These are phyloP conservation scores for Clonostachys byssicola DNA, from an alignment of 2,329 filamentous ascomycete species.

Conservation along the genomic window DNA sequence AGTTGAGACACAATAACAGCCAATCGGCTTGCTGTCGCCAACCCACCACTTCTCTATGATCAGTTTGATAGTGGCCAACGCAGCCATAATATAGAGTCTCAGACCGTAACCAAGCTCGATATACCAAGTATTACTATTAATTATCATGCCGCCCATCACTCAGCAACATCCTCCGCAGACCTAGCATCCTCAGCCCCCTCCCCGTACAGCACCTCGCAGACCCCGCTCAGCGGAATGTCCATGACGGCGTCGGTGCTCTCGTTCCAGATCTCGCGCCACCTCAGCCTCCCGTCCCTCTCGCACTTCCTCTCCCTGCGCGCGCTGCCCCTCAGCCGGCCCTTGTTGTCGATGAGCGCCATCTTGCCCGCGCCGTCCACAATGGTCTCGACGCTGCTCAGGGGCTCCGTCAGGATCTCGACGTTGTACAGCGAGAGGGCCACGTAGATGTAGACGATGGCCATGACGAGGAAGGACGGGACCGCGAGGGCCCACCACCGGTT, in stretches of 20 bases:
- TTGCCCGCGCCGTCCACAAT: conserved; percentile 88
- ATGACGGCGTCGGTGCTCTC: conserved; percentile 94
- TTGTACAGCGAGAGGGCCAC: conserved; percentile 90
- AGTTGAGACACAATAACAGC: no score
- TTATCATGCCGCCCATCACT: not conserved
- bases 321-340: conserved; percentile 47
- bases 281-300: conserved; percentile 32
- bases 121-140: not conserved
- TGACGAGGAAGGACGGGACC: conserved; percentile 85
- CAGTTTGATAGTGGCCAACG: no score
- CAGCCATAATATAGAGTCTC: no score
- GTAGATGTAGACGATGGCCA: conserved; percentile 87
- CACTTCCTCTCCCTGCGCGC: conserved; percentile 26
- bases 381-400: conserved; percentile 76
- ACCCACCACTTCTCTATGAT: no score
- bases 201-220: conserved; percentile 92
- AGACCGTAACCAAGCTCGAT: no score
- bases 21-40: no score
- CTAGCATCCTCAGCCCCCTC: conserved; percentile 32
- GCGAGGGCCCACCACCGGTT: conserved; percentile 97
- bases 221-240: conserved; percentile 91
- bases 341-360: conserved; percentile 75
- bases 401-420: conserved; percentile 79
- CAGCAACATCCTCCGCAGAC: conserved; percentile 10
- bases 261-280: conserved; percentile 85